Base-by-base conservation (phyloP, 495 filamentous ascomycete genomes). In the Xylaria intraflava region DNA sequence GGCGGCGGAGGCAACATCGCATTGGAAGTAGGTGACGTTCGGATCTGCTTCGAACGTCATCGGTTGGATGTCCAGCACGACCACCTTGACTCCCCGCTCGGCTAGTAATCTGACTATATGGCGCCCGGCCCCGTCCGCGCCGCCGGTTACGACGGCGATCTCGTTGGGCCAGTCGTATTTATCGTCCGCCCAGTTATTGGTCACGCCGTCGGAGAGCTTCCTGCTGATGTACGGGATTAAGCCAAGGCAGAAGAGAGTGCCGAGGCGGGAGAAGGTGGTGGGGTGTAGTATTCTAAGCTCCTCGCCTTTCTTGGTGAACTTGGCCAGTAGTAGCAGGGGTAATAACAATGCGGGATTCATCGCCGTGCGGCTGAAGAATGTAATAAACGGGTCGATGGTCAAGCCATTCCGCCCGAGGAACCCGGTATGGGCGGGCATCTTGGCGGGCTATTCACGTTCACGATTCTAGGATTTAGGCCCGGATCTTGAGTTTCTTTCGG, bases 141-240 rank as follows among this genome's bases (percentile, higher is more conserved):
- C 87, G 12, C 87, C 87, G 0, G 86, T 89, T 42, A 89, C 73
- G 17, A 89, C 68, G 7, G 87, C 79, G 44, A 89, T 75, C 69
- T 90, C 87, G 53, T 77, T 74, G 27, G 73, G 66, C 83, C 85
- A 89, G 70, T 86, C 76, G 62, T 85, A 88, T 22, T 64, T 69
- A 65, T 87, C 84, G 16, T 57, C 61, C 19, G 66, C 67, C 69
- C 76, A 81, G 60, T 86, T 88, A 66, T 89, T 85, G 35, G 82
- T 57, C 3, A 76, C 77, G 4, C 70, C 65, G 17, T 67, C 62
- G 44, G 79, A 80, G 10, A 86, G 61, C 62, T 69, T 83, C 6
- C 53, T 61, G 61, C 72, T 78, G 9, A 80, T 33, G 46, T 69
- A 66, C 20, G 72, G 70, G 19, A 77, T 53, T 8, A 85, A 33